A percentile compares a stretch with the other conserved stretches of the same genome.
Conservation (phyloP, 164 flowering plant genomes). For the Stephania japonica region DNA sequence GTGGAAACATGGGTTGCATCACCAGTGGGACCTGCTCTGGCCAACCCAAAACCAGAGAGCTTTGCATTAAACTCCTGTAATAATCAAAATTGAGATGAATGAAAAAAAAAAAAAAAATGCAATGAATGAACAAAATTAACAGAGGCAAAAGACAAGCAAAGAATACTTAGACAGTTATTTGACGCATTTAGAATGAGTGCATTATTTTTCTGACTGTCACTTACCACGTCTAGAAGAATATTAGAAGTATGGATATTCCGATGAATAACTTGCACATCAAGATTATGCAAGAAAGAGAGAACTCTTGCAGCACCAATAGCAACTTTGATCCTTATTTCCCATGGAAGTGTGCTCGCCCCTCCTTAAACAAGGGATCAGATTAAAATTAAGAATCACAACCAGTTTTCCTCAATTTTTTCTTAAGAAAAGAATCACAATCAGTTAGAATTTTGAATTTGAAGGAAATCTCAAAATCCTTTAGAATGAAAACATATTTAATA, state of each 20-base stretch:
- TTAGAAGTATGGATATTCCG: not conserved
- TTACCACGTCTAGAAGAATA: not conserved
- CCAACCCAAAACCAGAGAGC: slow-evolving; percentile 11
- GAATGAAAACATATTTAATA: no score
- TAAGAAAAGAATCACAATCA: no score
- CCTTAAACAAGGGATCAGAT: no score
- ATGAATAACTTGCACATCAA: not conserved
- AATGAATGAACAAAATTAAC: not conserved
- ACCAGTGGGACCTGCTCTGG: slow-evolving; percentile 8
- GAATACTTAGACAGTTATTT: not conserved
- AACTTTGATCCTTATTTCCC: no score
- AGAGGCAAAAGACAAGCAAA: not conserved
- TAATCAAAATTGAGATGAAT: no score
- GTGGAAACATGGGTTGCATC: slow-evolving; percentile 10
- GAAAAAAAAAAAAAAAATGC: no score
- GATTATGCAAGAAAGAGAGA: slow-evolving; percentile 2
- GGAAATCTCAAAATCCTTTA: no score
- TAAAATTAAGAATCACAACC: no score
- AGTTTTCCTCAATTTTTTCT: no score
- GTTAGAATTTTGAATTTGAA: no score
- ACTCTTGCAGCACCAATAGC: slow-evolving; percentile 7
- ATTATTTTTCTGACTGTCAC: not conserved
- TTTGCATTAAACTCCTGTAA: slow-evolving; percentile 3
- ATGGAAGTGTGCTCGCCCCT: no score
- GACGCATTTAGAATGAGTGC: not conserved